These are phyloP conservation scores for Phellopilus nigrolimitatus DNA, from an alignment of 1,284 basidiomycete species.

Conservation along the genomic window DNA sequence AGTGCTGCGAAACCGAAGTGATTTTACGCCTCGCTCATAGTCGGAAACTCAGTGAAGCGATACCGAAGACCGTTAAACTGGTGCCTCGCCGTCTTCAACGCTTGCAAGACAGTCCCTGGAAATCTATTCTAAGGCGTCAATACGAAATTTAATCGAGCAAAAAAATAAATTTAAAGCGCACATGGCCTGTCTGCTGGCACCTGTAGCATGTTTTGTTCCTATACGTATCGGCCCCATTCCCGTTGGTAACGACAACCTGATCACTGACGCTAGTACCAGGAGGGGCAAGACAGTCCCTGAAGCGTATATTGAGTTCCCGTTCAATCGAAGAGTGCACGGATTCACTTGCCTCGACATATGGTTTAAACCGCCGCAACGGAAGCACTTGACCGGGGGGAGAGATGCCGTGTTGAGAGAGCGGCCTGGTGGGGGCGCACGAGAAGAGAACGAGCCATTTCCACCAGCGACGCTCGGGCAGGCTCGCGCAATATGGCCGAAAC, in stretches of 20 bases:
- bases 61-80: conserved; percentile 24
- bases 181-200: conserved; percentile 81
- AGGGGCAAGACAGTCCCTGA: conserved; percentile 70
- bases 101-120: conserved; percentile 74
- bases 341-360: conserved; percentile 66
- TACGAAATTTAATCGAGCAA: conserved; percentile 1
- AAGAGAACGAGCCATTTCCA: conserved; percentile 44
- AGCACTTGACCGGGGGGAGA: conserved; percentile 76
- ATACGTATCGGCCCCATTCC: conserved; percentile 35
- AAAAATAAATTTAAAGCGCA: conserved; percentile 33
- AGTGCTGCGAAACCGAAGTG: background rate
- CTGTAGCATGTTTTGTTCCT: conserved; percentile 81
- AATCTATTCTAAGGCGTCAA: conserved; percentile 58
- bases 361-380: conserved; percentile 77
- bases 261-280: conserved; percentile 51
- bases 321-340: background rate
- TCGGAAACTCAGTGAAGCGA: background rate
- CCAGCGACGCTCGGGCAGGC: conserved; percentile 52
- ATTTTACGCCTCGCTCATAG: background rate
- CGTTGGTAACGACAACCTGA: conserved; percentile 33
- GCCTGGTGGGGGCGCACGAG: conserved; percentile 66
- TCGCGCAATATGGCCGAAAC: conserved; percentile 76
- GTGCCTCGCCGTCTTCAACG: conserved; percentile 35
- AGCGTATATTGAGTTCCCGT: conserved; percentile 1
- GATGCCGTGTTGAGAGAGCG: conserved; percentile 67